Conservation (phyloP, 768 basidiomycete species). For the Lactifluus rugatus region DNA sequence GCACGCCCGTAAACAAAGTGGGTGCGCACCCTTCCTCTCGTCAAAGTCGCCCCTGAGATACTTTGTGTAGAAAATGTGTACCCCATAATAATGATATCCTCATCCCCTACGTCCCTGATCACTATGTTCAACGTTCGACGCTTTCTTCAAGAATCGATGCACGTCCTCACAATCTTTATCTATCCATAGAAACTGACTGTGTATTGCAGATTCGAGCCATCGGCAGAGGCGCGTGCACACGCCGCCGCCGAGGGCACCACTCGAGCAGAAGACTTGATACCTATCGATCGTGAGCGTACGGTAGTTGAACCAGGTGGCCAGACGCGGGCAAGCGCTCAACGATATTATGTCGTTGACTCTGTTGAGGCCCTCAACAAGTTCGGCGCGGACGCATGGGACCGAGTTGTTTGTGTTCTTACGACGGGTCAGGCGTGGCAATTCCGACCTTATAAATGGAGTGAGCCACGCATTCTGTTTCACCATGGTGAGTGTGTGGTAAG, state of each 20-base stretch:
- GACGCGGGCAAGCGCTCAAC: slow-evolving; percentile 39
- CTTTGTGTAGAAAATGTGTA: slow-evolving; percentile 54
- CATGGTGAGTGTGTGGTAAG: slow-evolving; percentile 51
- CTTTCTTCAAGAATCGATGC: slow-evolving; percentile 86
- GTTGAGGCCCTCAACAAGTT: slow-evolving; percentile 91
- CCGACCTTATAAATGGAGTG: slow-evolving; percentile 91
- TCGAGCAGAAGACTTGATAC: slow-evolving; percentile 71
- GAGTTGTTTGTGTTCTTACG: slow-evolving; percentile 96
- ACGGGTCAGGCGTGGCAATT: slow-evolving; percentile 99
- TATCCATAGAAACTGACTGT: background rate
- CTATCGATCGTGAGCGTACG: slow-evolving; percentile 81
- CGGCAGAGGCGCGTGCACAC: slow-evolving; percentile 62
- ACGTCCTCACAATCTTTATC: slow-evolving; percentile 11
- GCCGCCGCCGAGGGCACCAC: slow-evolving; percentile 61
- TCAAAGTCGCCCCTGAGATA: background rate
- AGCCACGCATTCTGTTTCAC: slow-evolving; percentile 86
- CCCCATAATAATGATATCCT: slow-evolving; percentile 97
- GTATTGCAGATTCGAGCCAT: slow-evolving; percentile 46
- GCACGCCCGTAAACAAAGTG: slow-evolving; percentile 62
- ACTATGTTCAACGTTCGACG: slow-evolving; percentile 97
- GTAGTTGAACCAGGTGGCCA: slow-evolving; percentile 55
- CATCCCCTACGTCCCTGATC: slow-evolving; percentile 87
- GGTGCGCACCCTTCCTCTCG: slow-evolving; percentile 23
- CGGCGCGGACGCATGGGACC: slow-evolving; percentile 88
- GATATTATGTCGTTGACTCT: slow-evolving; percentile 85